Percentiles rank a stretch among this genome's conserved stretches.
Evolutionary conservation across 805 yeast species (phyloP).

Genomic region (Yamadazyma nakazawae): DNA sequence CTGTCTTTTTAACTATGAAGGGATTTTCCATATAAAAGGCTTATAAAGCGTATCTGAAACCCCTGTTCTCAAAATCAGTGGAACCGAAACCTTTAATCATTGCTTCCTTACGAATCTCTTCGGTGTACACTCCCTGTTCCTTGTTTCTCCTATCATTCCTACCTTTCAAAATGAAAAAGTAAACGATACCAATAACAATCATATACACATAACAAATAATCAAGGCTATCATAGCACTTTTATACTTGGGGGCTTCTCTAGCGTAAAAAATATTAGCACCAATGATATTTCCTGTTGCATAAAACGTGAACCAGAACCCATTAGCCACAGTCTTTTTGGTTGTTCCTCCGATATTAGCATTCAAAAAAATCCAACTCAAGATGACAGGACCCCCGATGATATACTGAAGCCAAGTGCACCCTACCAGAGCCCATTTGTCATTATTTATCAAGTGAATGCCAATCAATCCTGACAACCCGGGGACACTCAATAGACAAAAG

Average conservation of each 20-base stretch:
- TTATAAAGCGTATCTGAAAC: conserved; percentile 19
- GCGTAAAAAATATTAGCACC: conserved; percentile 25
- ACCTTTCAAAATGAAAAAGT: conserved; percentile 12
- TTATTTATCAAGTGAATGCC: conserved; percentile 20
- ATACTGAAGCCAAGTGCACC: conserved; percentile 29
- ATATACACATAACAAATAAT: conserved; percentile 20
- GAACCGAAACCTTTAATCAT: conserved; percentile 22
- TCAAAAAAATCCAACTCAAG: conserved; percentile 22
- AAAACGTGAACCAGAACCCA: conserved; percentile 21
- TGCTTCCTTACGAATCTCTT: conserved; percentile 20
- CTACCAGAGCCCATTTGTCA: conserved; percentile 25
- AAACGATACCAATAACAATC: conserved; percentile 17
- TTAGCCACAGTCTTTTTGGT: conserved; percentile 23
- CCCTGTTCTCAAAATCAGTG: conserved; percentile 23
- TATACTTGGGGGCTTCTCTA: conserved; percentile 23
- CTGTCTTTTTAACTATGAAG: too few relatives aligned
- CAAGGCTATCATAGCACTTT: conserved; percentile 22
- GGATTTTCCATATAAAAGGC: background rate
- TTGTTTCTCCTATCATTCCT: conserved; percentile 18
- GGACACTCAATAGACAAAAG: conserved; percentile 17
- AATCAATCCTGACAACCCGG: conserved; percentile 25
- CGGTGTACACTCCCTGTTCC: conserved; percentile 19
- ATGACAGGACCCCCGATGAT: conserved; percentile 30
- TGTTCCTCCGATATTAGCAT: conserved; percentile 22
- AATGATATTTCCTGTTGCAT: conserved; percentile 28